These are phyloP conservation scores for Serpula lacrymans DNA, from an alignment of 768 basidiomycete species.

Conservation along the genomic window DNA sequence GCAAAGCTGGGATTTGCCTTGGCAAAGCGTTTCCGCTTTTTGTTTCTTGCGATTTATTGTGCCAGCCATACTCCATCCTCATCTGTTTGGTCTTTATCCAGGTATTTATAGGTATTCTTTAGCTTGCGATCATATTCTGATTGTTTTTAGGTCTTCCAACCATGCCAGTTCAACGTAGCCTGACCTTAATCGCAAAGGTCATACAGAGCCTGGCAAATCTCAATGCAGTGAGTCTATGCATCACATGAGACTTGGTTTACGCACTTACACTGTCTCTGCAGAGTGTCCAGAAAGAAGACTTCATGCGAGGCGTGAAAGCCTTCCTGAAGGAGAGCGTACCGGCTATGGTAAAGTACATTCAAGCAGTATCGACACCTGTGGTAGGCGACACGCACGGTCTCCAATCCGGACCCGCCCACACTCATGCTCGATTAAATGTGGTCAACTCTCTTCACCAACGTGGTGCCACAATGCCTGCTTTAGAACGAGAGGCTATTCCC, in stretches of 20 bases:
- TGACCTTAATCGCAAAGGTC: constrained; percentile 85
- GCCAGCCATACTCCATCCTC: constrained; percentile 86
- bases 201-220: constrained; percentile 87
- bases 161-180: constrained; percentile 66
- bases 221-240: constrained; percentile 52
- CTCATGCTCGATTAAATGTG: constrained; percentile 51
- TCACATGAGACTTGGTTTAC: constrained; percentile 3
- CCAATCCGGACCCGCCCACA: constrained; percentile 29
- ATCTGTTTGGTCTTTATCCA: constrained; percentile 74
- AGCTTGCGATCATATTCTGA: constrained; percentile 8
- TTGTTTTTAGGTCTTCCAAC: constrained; percentile 58
- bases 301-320: constrained; percentile 73
- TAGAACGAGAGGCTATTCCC: constrained; percentile 71
- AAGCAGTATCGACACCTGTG: constrained; percentile 60
- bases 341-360: constrained; percentile 78
- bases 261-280: constrained; percentile 20
- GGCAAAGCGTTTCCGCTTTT: constrained; percentile 86
- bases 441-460: constrained; percentile 58
- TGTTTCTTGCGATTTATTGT: constrained; percentile 88
- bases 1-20: constrained; percentile 54
- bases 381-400: constrained; percentile 21
- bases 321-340: constrained; percentile 63
- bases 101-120: constrained; percentile 41
- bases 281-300: constrained; percentile 74
- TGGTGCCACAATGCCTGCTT: constrained; percentile 47